These are phyloP conservation scores for Mycena citricolor DNA, from an alignment of 1,284 basidiomycete genomes.

Conservation along the genomic window DNA sequence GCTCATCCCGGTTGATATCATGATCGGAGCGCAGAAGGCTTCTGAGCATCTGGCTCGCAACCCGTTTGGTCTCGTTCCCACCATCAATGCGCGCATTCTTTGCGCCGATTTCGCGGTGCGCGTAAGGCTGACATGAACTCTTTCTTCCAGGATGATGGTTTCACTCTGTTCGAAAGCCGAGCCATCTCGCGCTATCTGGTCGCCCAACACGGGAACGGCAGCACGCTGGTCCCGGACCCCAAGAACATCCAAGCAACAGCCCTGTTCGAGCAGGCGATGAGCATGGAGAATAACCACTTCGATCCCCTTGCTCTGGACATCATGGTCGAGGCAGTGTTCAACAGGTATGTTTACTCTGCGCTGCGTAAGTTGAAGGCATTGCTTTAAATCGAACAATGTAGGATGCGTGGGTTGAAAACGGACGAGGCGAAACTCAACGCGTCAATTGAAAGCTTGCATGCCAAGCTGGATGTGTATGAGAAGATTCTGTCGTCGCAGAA, in stretches of 20 bases:
- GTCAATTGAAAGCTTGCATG: conserved; percentile 34
- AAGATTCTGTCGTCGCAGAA: conserved; percentile 49
- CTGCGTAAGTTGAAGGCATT: too few species aligned
- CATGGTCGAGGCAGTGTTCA: conserved; percentile 34
- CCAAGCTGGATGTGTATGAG: conserved; percentile 51
- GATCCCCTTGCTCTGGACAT: conserved; percentile 35
- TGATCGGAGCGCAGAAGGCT: conserved; percentile 44
- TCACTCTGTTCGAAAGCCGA: conserved; percentile 43
- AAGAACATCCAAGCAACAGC: conserved; percentile 22
- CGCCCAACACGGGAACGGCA: conserved; percentile 23
- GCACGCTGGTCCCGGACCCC: conserved; percentile 3
- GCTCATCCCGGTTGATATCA: conserved; percentile 41
- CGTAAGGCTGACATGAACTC: not conserved
- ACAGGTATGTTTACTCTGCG: conserved; percentile 22
- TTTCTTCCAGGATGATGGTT: conserved; percentile 42
- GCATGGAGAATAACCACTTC: conserved; percentile 33
- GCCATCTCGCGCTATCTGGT: conserved; percentile 22
- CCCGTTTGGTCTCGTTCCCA: conserved; percentile 66
- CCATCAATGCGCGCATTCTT: conserved; percentile 55
- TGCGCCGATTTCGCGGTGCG: not conserved
- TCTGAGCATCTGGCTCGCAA: conserved; percentile 44
- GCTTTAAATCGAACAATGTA: conserved; percentile 9
- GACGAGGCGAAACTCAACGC: conserved; percentile 34
- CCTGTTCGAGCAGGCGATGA: conserved; percentile 15
- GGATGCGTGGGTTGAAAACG: conserved; percentile 20